Percentiles rank a stretch among this genome's conserved stretches.
phyloP scores from a whole-genome alignment of 1,139 yeast species.

The Suzukiozyma palmioleophila region DNA sequence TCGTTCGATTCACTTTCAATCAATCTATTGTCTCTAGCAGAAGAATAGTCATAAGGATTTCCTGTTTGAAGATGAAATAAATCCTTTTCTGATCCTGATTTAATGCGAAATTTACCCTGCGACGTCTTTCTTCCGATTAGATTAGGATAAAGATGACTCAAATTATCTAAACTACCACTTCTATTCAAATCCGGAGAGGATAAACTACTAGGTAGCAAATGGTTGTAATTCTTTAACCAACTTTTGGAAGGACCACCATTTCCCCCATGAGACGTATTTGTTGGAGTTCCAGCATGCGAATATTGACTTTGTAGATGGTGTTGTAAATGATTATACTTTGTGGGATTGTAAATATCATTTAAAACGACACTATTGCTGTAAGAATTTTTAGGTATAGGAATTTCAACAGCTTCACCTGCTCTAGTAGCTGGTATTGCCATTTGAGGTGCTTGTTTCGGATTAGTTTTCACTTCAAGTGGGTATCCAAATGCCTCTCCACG shows the following conservation, averaged over 20 bases:
- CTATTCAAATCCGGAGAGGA: slow-evolving; percentile 15
- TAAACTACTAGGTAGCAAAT: slow-evolving; percentile 12
- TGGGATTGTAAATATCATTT: slow-evolving; percentile 1
- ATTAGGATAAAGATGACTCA: slow-evolving; percentile 16
- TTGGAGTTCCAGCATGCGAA: slow-evolving; percentile 4
- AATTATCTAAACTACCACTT: slow-evolving; percentile 19
- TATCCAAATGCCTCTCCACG: slow-evolving; percentile 1
- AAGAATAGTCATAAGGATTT: slow-evolving; percentile 6
- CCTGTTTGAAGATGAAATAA: slow-evolving; percentile 5
- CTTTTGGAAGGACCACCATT: slow-evolving; percentile 6
- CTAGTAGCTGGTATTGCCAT: slow-evolving; percentile 84
- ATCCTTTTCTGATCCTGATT: slow-evolving; percentile 15
- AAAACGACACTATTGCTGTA: slow-evolving; percentile 10
- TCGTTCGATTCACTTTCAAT: slow-evolving; percentile 5
- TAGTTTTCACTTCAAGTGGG: slow-evolving; percentile 11
- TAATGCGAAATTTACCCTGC: slow-evolving; percentile 14
- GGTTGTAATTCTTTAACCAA: slow-evolving; percentile 27
- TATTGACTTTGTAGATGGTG: slow-evolving; percentile 1
- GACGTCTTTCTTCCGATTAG: slow-evolving; percentile 17
- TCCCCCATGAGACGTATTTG: slow-evolving; percentile 5
- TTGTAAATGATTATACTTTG: background rate
- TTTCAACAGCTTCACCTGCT: slow-evolving; percentile 74
- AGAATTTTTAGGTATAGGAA: slow-evolving; percentile 44
- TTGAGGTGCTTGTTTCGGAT: slow-evolving; percentile 60
- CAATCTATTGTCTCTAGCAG: slow-evolving; percentile 5